Evolutionary conservation across 148 eudicot genomes (phyloP), one percentile per base, ranked within the genome.

Genomic region (Fagopyrum tataricum): DNA sequence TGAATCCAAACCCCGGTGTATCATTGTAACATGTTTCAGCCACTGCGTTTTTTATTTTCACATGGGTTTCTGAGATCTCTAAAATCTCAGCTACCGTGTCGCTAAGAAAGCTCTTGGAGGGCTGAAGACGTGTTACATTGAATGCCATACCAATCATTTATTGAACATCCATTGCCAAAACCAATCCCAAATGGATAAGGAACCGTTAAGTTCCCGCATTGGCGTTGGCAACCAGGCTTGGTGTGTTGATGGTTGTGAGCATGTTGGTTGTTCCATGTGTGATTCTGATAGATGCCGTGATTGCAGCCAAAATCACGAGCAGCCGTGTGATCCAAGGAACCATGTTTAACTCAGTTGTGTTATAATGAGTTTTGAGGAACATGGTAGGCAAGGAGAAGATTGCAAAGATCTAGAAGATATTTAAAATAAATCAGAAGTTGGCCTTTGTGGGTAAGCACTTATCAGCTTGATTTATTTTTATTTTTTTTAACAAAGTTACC

Each of bases 161-260:
- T n/a, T 14, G 79, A 79, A 39, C 83, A 83, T 55, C 64, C 64
- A 7, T 44, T 17, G 6, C 66, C 55, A 21, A 49, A 0, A 31
- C 76, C 82, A 18, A 83, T 67, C 37, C 86, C 83, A 52, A 80
- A 83, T 2, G 86, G 86, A 74, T 74, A 83, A 37, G 86, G 86
- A 44, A 83, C 79, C 13, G 79, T 83, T n/a, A 83, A 66, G 58
- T 78, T 78, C 39, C 86, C 86, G 52, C 86, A 83, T 48, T 75
- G 21, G 71, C 51, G 37, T 44, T 43, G 75, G 73, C 86, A 83
- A 7, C 78, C 78, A 11, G 83, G 86, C 58, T 73, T 75, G 52
- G 37, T 31, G 37, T 31, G 37, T 31, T 31, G 37, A 31, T 31
- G 37, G 79, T 70, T 51, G 68, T 80, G 4, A 69, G 8, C 47